phyloP scores from a whole-genome alignment of 192 early-diverging fungal species.

The Fimicolochytrium jonesii region DNA sequence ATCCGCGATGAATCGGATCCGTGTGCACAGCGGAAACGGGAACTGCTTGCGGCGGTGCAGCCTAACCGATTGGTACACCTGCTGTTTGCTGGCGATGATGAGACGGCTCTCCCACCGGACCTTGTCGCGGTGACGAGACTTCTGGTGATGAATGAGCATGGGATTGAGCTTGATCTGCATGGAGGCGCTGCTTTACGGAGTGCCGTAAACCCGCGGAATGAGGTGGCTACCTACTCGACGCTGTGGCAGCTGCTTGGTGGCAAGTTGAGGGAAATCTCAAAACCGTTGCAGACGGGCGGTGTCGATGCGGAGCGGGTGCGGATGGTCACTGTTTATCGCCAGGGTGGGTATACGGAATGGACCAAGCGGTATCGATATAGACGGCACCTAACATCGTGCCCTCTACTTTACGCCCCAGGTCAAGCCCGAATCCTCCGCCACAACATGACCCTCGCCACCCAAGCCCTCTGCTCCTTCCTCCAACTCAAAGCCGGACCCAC shows the following conservation, averaged over 20 bases:
- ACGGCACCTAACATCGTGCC: not conserved
- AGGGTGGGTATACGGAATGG: constrained; percentile 12
- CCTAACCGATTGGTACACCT: constrained; percentile 30
- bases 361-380: not conserved
- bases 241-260: constrained; percentile 16
- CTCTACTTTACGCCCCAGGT: not conserved
- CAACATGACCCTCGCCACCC: not conserved
- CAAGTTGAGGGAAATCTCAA: not conserved
- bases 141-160: constrained; percentile 33
- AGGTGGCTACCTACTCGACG: constrained; percentile 14
- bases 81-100: constrained; percentile 37
- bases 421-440: constrained; percentile 6
- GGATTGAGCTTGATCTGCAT: constrained; percentile 7
- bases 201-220: constrained; percentile 6
- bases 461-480: not conserved
- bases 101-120: constrained; percentile 12
- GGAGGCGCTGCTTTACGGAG: not conserved
- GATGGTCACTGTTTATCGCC: constrained; percentile 25
- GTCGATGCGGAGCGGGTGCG: not conserved
- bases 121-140: constrained; percentile 27
- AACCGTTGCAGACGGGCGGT: not conserved
- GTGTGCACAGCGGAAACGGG: constrained; percentile 4
- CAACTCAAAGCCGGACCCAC: not conserved
- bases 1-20: constrained; percentile 29
- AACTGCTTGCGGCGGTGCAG: not conserved